phyloP scores from a whole-genome alignment of 176 grass and related monocot species.

The Juncus inflexus region DNA sequence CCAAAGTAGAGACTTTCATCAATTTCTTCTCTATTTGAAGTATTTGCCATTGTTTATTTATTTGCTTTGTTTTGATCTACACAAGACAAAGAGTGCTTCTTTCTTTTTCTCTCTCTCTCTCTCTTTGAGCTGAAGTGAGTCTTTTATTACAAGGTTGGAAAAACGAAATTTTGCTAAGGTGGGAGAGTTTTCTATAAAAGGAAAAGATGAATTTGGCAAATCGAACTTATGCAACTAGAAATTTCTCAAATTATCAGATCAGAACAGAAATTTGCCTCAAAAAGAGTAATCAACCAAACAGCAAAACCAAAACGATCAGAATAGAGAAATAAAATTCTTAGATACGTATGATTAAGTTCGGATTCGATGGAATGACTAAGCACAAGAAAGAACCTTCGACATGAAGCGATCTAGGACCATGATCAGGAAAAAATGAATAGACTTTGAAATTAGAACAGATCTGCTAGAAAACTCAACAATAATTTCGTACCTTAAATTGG shows the following conservation, averaged over 20 bases:
- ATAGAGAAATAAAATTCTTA: neutral
- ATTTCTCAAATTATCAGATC: neutral
- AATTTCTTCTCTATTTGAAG: conserved; percentile 2
- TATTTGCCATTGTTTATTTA: conserved; percentile 14
- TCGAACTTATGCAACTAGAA: too few relatives aligned
- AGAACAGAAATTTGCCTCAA: neutral
- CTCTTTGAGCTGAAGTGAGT: too few relatives aligned
- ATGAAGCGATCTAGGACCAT: conserved; percentile 6
- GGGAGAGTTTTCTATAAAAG: too few relatives aligned
- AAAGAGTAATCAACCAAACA: neutral
- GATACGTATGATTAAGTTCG: conserved; percentile 15
- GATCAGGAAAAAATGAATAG: neutral
- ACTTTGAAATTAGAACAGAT: neutral
- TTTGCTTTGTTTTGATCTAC: neutral
- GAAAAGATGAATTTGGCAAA: neutral
- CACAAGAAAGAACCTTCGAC: neutral
- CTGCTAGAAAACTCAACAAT: conserved; percentile 6
- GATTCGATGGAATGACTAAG: conserved; percentile 9
- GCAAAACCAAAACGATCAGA: neutral
- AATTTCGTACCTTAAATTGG: conserved; percentile 11
- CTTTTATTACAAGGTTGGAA: neutral
- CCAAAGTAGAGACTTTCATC: conserved; percentile 68
- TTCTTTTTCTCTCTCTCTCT: too few relatives aligned
- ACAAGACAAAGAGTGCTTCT: neutral
- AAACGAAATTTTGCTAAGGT: neutral